Evolutionary conservation across 495 filamentous ascomycete genomes (phyloP).

Genomic region (Penicillium atrosanguineum): DNA sequence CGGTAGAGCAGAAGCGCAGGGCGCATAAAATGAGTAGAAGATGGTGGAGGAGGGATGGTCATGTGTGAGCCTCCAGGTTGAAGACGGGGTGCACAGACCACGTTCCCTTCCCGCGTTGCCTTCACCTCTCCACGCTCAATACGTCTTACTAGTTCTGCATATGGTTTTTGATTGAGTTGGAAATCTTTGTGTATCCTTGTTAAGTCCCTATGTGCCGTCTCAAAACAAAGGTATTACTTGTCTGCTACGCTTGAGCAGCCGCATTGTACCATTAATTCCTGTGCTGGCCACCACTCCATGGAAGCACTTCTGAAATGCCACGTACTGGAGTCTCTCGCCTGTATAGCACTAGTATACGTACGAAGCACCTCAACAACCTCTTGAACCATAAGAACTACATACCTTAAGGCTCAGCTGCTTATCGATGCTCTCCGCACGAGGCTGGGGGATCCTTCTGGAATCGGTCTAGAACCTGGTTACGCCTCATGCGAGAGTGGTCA

Average conservation of each 20-base stretch:
- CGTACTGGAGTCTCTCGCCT: too few relatives aligned
- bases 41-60: slow-evolving; percentile 19
- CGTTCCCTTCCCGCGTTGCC: background rate
- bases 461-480: background rate
- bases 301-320: too few relatives aligned
- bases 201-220: too few relatives aligned
- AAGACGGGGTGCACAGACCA: slow-evolving; percentile 26
- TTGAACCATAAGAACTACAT: background rate
- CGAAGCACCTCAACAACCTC: background rate
- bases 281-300: too few relatives aligned
- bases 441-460: background rate
- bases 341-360: background rate
- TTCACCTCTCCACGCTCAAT: background rate
- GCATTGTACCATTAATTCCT: too few relatives aligned
- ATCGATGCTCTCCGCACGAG: background rate
- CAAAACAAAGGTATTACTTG: too few relatives aligned
- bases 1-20: slow-evolving; percentile 29
- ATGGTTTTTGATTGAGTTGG: background rate
- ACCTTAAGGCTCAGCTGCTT: background rate
- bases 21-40: slow-evolving; percentile 26
- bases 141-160: background rate
- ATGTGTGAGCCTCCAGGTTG: slow-evolving; percentile 25
- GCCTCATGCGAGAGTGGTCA: background rate
- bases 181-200: too few relatives aligned
- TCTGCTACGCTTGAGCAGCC: too few relatives aligned